phyloP scores from a whole-genome alignment of 495 filamentous ascomycete genomes.

The Clavariopsis aquatica region DNA sequence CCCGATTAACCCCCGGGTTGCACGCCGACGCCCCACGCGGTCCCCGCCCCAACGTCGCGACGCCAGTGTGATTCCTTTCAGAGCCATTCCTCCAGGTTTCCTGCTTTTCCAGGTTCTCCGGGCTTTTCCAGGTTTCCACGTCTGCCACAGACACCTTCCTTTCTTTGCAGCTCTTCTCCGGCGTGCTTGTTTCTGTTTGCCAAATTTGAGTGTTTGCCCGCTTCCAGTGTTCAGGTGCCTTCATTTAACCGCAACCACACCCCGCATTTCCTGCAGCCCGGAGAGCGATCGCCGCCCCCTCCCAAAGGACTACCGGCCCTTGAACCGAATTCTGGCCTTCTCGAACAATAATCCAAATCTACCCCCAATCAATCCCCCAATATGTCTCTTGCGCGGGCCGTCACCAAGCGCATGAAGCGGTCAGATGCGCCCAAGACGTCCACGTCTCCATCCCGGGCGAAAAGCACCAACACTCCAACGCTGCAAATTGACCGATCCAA shows the following conservation, averaged over 20 bases:
- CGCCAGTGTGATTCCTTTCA: slow-evolving; percentile 18
- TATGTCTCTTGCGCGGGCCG: slow-evolving; percentile 35
- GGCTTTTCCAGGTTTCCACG: no score
- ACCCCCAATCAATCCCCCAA: slow-evolving; percentile 47
- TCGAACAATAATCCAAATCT: slow-evolving; percentile 17
- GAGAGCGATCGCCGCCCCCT: slow-evolving; percentile 5
- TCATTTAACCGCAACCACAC: slow-evolving; percentile 38
- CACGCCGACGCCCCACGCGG: slow-evolving; percentile 25
- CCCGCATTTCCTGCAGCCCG: slow-evolving; percentile 26
- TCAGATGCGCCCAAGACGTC: slow-evolving; percentile 14
- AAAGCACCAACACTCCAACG: slow-evolving; percentile 48
- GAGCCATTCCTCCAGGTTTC: slow-evolving; percentile 14
- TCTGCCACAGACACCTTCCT: slow-evolving; percentile 4
- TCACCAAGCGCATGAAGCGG: slow-evolving; percentile 36
- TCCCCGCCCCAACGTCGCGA: slow-evolving; percentile 13
- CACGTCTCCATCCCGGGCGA: slow-evolving; percentile 16
- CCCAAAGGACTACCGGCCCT: slow-evolving; percentile 32
- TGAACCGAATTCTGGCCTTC: slow-evolving; percentile 25
- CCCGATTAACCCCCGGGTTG: slow-evolving; percentile 20
- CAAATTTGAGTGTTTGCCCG: neutral
- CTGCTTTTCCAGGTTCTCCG: no score
- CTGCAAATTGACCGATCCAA: slow-evolving; percentile 47
- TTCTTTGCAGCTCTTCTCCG: no score
- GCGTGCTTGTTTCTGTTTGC: neutral
- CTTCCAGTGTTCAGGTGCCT: neutral